Evolutionary conservation across 129 eudicot species (phyloP), one percentile per base, ranked within the genome.

Genomic region (Flaveria sonorensis): DNA sequence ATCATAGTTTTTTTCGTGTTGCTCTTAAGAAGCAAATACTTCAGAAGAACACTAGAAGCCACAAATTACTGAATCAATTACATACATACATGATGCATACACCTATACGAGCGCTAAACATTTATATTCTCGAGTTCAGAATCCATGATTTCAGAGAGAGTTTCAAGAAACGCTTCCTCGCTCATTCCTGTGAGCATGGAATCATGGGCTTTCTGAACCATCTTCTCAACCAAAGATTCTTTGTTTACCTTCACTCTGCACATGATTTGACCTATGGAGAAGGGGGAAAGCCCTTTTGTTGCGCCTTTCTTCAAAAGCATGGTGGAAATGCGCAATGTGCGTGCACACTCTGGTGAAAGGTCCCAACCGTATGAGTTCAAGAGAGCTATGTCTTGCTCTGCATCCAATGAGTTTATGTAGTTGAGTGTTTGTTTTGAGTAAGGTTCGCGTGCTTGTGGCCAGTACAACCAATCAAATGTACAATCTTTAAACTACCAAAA

Each of bases 301-400:
- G 85, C 87, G 28, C 88, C 93, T 86, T 88, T 88, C 71, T 88
- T 88, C 21, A 88, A 71, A 74, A 88, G 90, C 93, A 86, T 88
- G 50, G 90, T 88, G 47, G 93, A 88, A 81, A 88, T 84, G 1
- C 81, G 84, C 4, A 88, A 71, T 0, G 85, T 84, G 4, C 84
- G 87, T 6, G 90, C 84, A 82, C 90, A 84, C 59, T 84, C 93
- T 10, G 26, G 30, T 2, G 93, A 74, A 32, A 86, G 83, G 53
- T 86, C 84, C 93, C 88, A 88, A 2, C 93, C 93, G 20, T 84
- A 74, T 21, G 78, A 84, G 45, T 75, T 84, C 70, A 88, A 79
- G 77, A 88, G 86, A 47, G 75, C 81, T 47, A 88, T 83, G 80
- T 88, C 93, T 82, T 86, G 70, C 50, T 84, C 87, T n/a, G 87